Percentiles rank a stretch among this genome's conserved stretches.
Evolutionary conservation across 225 moss, liverwort and hornwort genomes (phyloP).

Genomic region (Pseudoscleropodium purum): DNA sequence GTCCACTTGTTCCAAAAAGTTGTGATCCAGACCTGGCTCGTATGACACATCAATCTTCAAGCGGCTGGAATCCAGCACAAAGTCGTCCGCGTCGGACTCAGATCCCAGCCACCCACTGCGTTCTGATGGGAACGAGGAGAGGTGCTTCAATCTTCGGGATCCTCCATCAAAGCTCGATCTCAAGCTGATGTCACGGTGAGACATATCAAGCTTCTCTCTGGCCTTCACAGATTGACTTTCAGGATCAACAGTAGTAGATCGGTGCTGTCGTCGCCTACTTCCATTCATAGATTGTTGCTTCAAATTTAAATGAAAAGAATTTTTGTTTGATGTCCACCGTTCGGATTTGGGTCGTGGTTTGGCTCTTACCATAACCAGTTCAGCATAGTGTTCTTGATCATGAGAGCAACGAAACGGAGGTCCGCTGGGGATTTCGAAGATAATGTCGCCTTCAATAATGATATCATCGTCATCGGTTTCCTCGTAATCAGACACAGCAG

Average conservation of each 20-base stretch:
- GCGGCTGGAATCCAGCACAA: conserved; percentile 16
- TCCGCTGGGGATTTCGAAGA: conserved; percentile 15
- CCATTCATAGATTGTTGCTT: not conserved
- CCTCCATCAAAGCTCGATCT: conserved; percentile 11
- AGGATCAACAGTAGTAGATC: not conserved
- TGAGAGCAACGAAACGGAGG: conserved; percentile 11
- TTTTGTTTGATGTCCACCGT: conserved; percentile 27
- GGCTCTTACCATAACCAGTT: conserved; percentile 14
- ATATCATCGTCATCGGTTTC: conserved; percentile 32
- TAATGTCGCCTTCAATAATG: conserved; percentile 24
- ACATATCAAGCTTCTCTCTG: conserved; percentile 16
- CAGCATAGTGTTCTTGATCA: conserved; percentile 2
- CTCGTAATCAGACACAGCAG: not conserved
- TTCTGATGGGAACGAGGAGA: not conserved
- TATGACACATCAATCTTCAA: conserved; percentile 14
- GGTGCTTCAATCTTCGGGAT: not conserved
- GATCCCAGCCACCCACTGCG: conserved; percentile 7
- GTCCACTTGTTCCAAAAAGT: not conserved
- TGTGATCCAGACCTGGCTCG: not conserved
- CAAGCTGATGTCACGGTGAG: conserved; percentile 10
- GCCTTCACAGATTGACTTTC: not conserved
- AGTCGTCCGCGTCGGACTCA: conserved; percentile 15
- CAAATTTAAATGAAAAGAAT: conserved; percentile 25
- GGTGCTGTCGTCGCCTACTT: not conserved
- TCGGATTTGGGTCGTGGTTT: conserved; percentile 2